These are phyloP conservation scores for Aphanomyces cochlioides DNA, from an alignment of 352 stramenopile species.

Conservation along the genomic window DNA sequence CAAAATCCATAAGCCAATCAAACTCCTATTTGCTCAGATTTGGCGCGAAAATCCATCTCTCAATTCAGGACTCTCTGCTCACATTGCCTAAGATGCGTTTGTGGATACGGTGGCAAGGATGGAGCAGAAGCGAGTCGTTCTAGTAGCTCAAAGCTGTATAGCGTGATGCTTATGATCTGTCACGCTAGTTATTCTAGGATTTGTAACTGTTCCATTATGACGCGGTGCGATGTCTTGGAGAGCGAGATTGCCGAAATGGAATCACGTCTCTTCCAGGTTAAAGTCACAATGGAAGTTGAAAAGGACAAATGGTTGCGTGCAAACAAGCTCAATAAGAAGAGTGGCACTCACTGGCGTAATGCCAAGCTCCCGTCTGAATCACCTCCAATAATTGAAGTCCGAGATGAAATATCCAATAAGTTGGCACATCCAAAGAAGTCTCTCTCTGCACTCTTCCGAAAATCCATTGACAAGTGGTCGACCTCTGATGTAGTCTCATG, in stretches of 20 bases:
- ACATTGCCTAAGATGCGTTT: no score
- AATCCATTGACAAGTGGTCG: background rate
- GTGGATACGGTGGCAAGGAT: no score
- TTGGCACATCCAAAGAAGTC: constrained; percentile 9
- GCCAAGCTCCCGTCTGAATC: background rate
- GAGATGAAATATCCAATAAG: background rate
- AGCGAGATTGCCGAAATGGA: constrained; percentile 26
- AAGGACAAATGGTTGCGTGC: constrained; percentile 26
- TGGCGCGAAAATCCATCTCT: background rate
- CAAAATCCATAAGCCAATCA: background rate
- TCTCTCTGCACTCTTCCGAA: background rate
- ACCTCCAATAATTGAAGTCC: no score
- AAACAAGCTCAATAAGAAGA: constrained; percentile 26
- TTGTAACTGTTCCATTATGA: background rate
- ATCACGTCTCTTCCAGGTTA: constrained; percentile 21
- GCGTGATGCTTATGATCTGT: no score
- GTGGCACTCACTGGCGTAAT: constrained; percentile 25
- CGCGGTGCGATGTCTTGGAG: constrained; percentile 22
- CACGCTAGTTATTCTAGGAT: no score
- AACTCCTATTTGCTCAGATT: no score
- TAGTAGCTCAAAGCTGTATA: no score
- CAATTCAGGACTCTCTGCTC: background rate
- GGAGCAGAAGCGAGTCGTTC: no score
- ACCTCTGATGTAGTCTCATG: constrained; percentile 18
- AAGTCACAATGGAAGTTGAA: constrained; percentile 26